Base-by-base conservation (phyloP, 257 asterid species). In the Ajuga chamaepitys region DNA sequence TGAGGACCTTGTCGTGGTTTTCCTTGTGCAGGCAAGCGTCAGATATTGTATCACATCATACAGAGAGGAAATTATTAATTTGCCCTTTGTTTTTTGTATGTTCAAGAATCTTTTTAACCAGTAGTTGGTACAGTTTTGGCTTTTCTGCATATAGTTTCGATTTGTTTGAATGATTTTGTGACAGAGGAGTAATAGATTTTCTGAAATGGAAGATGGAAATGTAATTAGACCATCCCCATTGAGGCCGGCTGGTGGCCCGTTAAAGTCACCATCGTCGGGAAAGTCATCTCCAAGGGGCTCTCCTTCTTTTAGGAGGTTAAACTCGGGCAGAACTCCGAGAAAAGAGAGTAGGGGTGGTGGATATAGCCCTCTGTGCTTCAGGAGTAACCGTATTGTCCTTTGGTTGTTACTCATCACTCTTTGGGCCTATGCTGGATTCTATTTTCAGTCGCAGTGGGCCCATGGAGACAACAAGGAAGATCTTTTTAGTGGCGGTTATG, bases 351-450 rank as follows among this genome's bases (percentile, higher is more conserved):
- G 74, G 69, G 50, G 74, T 42, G 52, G 67, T 24, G 81, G 76
- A 20, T 32, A 76, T 71, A 52, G 66, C 57, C 71, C 76, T 62
- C 86, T 77, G 28, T 82, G 86, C 74, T 80, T 86, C 62, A 83
- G 93, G 74, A 77, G 81, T 73, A 90, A 94, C 82, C 88, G 95
- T 55, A 78, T 94, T 71, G 82, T 94, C 55, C 88, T 88, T 61
- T 90, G 96, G 99, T 66, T 94, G 89, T 95, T 94, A 64, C 48
- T 94, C 81, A 94, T 94, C 77, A 88, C 99, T 55, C 93, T 94
- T 42, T 94, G 96, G 99, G 84, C 97, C 11, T 94, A 94, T 73
- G 99, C 88, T 34, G 96, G 95, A 41, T 90, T 94, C 73, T 90
- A 82, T 64, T 66, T 90, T 64, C 97, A 94, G 82, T 94, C 99